These are phyloP conservation scores for Plasmodium sp. DNA, from an alignment of 169 alveolate genomes.

Conservation along the genomic window DNA sequence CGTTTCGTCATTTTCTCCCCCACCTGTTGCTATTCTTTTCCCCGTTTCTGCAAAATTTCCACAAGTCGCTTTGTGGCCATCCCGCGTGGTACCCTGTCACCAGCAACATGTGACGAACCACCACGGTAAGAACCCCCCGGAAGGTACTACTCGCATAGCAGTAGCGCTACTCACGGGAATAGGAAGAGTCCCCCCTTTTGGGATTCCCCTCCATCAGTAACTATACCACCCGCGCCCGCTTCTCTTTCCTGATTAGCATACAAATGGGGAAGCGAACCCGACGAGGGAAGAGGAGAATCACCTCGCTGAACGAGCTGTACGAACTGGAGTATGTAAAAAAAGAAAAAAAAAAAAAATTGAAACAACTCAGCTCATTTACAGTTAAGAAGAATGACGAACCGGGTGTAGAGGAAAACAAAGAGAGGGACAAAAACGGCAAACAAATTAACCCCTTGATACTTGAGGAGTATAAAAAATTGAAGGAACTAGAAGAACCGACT, in stretches of 20 bases:
- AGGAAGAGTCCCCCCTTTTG: neutral
- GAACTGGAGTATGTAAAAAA: slow-evolving; percentile 73
- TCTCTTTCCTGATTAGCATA: neutral
- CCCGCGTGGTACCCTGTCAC: neutral
- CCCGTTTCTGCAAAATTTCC: neutral
- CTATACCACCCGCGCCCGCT: neutral
- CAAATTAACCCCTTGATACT: neutral
- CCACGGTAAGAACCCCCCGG: neutral
- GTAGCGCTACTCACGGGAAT: neutral
- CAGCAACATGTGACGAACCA: neutral
- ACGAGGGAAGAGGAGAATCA: neutral
- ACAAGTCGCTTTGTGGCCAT: neutral
- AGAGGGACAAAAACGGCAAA: slow-evolving; percentile 1
- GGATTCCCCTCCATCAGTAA: neutral
- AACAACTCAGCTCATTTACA: slow-evolving; percentile 13
- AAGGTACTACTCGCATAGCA: neutral
- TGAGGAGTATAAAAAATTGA: slow-evolving; percentile 7
- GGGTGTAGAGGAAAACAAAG: neutral
- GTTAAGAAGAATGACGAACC: neutral
- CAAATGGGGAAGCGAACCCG: neutral
- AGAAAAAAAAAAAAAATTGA: slow-evolving; percentile 63
- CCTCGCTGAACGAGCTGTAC: slow-evolving; percentile 72
- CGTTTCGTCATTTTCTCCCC: neutral
- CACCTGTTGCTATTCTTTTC: neutral
- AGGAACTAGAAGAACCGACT: neutral